Conservation (phyloP, 306 rosid genomes). For the Ormosia emarginata region DNA sequence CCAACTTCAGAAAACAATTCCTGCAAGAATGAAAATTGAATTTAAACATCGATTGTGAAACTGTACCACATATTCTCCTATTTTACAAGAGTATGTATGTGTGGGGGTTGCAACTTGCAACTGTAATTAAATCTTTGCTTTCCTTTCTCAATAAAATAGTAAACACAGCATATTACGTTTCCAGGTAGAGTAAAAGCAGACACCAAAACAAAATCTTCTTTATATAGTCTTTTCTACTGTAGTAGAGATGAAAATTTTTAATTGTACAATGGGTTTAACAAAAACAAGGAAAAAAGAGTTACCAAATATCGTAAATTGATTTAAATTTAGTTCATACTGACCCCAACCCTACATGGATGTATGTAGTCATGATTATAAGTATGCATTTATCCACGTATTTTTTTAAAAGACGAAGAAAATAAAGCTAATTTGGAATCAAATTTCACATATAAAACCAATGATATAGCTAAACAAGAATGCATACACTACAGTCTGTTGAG, state of each 20-base stretch:
- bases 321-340: neutral
- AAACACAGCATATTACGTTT: neutral
- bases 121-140: neutral
- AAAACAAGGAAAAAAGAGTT: neutral
- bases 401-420: neutral
- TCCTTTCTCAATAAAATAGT: neutral
- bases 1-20: conserved; percentile 95
- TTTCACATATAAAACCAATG: neutral
- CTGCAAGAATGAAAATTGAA: conserved; percentile 36
- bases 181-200: neutral
- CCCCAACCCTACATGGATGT: neutral
- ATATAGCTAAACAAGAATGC: neutral
- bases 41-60: neutral
- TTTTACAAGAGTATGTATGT: neutral
- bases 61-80: neutral
- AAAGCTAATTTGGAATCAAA: neutral
- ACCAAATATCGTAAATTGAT: neutral
- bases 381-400: neutral
- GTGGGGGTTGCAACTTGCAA: neutral
- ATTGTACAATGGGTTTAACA: neutral
- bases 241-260: too few species aligned
- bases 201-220: neutral
- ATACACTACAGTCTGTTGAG: neutral
- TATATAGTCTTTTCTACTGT: neutral
- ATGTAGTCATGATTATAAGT: neutral